Conservation (phyloP, 2,329 filamentous ascomycete species). For the Ophiostoma sp. region DNA sequence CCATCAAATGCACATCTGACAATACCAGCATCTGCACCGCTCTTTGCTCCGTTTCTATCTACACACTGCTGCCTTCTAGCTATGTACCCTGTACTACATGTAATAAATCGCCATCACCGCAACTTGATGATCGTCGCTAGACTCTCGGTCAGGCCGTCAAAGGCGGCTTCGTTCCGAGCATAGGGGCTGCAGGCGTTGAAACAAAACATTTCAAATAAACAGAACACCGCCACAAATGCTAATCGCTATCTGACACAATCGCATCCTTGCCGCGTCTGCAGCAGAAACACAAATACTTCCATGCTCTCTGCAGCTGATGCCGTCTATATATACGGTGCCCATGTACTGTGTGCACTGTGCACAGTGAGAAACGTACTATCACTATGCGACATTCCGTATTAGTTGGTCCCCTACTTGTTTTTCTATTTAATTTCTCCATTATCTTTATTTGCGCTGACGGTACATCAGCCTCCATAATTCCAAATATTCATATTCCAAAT, state of each 20-base stretch:
- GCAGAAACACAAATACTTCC: conserved; percentile 10
- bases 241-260: conserved; percentile 1
- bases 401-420: not conserved
- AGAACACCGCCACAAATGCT: not conserved
- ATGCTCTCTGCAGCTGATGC: not conserved
- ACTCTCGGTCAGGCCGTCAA: not conserved
- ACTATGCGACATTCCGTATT: conserved; percentile 5
- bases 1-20: not conserved
- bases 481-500: conserved; percentile 16
- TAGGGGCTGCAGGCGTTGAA: not conserved
- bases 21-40: too few relatives aligned
- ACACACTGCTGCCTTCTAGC: too few relatives aligned
- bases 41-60: not conserved
- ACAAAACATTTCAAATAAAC: not conserved
- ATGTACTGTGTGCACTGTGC: not conserved
- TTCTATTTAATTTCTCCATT: conserved; percentile 1
- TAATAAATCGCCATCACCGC: not conserved
- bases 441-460: not conserved
- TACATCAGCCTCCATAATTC: conserved; percentile 12
- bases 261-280: conserved; percentile 1
- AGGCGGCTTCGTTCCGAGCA: not conserved
- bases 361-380: not conserved
- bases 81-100: not conserved
- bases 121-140: not conserved
- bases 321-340: not conserved